phyloP scores from a whole-genome alignment of 352 stramenopile genomes.

The Pythium insidiosum region DNA sequence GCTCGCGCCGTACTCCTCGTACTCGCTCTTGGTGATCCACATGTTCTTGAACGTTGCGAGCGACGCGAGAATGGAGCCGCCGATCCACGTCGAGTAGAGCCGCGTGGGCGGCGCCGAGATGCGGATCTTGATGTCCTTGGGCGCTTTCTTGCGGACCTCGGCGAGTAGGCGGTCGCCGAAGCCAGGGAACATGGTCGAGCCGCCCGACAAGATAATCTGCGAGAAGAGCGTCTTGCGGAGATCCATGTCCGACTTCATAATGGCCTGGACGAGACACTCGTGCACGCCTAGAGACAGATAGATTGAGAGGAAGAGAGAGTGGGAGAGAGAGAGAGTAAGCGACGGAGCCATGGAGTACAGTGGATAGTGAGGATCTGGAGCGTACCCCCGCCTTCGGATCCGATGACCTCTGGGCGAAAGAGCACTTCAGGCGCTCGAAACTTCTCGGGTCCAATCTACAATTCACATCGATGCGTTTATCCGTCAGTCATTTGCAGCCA shows the following conservation, averaged over 20 bases:
- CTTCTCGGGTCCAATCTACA: slow-evolving; percentile 47
- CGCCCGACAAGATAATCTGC: slow-evolving; percentile 91
- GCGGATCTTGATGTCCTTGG: slow-evolving; percentile 90
- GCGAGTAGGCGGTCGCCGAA: slow-evolving; percentile 94
- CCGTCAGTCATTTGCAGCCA: no score
- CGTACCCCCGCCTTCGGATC: slow-evolving; percentile 39
- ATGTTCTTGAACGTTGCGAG: slow-evolving; percentile 98
- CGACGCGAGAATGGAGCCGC: slow-evolving; percentile 95
- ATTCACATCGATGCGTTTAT: neutral
- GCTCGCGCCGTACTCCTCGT: slow-evolving; percentile 95
- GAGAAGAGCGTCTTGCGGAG: slow-evolving; percentile 91
- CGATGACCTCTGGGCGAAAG: slow-evolving; percentile 58
- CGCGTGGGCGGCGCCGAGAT: slow-evolving; percentile 95
- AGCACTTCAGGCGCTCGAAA: slow-evolving; percentile 58
- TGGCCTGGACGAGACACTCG: slow-evolving; percentile 86
- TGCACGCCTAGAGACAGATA: slow-evolving; percentile 51
- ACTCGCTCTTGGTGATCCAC: slow-evolving; percentile 98
- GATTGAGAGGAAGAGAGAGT: no score
- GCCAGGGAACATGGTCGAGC: slow-evolving; percentile 93
- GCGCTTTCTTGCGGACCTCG: slow-evolving; percentile 89
- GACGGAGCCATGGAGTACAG: no score
- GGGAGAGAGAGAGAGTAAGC: no score
- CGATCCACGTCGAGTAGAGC: slow-evolving; percentile 95
- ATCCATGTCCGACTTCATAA: slow-evolving; percentile 97
- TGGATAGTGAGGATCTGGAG: neutral